A percentile compares a stretch with the other conserved stretches of the same genome.
These are phyloP conservation scores for Salvia sclarea DNA, from an alignment of 305 asterid genomes.

Conservation along the genomic window DNA sequence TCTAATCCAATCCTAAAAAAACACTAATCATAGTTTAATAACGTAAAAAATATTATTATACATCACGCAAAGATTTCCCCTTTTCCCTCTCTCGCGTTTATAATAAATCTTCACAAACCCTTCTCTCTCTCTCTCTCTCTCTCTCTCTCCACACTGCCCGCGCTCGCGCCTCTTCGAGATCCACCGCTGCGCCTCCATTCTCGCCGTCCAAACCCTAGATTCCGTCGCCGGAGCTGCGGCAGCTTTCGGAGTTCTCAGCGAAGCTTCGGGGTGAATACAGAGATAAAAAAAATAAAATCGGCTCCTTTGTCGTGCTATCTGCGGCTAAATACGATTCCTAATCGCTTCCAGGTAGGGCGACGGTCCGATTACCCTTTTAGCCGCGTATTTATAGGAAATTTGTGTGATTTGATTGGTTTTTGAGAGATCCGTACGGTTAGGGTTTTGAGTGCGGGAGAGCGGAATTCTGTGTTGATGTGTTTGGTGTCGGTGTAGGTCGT, in stretches of 20 bases:
- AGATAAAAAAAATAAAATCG: slow-evolving; percentile 15
- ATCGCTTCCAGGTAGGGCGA: slow-evolving; percentile 34
- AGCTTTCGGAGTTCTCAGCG: neutral
- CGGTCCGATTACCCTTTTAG: slow-evolving; percentile 18
- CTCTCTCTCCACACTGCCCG: slow-evolving; percentile 9
- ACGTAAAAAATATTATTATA: neutral
- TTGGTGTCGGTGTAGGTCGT: slow-evolving; percentile 39
- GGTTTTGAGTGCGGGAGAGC: slow-evolving; percentile 22
- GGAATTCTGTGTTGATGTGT: slow-evolving; percentile 17
- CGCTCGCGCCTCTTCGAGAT: slow-evolving; percentile 36
- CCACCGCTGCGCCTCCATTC: slow-evolving; percentile 26
- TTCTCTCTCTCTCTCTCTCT: neutral
- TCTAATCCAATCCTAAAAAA: slow-evolving; percentile 10
- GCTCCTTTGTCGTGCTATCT: slow-evolving; percentile 35
- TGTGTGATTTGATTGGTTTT: neutral
- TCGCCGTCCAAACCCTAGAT: slow-evolving; percentile 42
- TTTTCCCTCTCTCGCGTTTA: neutral
- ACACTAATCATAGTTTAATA: neutral
- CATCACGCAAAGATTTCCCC: slow-evolving; percentile 30
- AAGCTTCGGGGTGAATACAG: slow-evolving; percentile 26
- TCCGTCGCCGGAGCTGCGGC: slow-evolving; percentile 35
- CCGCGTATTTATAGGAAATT: neutral
- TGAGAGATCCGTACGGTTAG: slow-evolving; percentile 27
- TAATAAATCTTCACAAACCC: slow-evolving; percentile 34
- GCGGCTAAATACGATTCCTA: slow-evolving; percentile 31